A percentile compares a stretch with the other conserved stretches of the same genome.
These are phyloP conservation scores for Thalassiosira sp. DNA, from an alignment of 352 stramenopile genomes.

Conservation along the genomic window DNA sequence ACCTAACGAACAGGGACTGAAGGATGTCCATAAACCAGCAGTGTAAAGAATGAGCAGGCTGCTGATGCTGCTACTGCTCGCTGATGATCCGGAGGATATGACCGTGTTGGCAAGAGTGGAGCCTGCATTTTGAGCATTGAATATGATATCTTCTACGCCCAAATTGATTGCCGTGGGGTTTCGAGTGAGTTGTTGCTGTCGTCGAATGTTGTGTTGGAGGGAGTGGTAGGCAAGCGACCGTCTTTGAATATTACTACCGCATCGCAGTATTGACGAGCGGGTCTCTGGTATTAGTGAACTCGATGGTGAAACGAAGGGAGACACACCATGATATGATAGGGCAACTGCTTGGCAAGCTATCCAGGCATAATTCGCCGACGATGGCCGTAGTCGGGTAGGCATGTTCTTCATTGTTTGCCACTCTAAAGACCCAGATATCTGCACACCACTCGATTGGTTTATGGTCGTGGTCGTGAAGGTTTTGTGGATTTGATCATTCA, in stretches of 20 bases:
- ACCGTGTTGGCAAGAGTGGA: slow-evolving; percentile 58
- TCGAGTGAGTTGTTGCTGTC: not conserved
- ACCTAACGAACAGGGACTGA: slow-evolving; percentile 72
- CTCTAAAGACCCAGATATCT: too few species aligned
- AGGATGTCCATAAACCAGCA: slow-evolving; percentile 66
- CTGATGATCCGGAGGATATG: slow-evolving; percentile 41
- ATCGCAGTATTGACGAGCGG: not conserved
- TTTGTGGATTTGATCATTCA: too few species aligned
- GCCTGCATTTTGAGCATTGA: slow-evolving; percentile 62
- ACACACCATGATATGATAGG: too few species aligned
- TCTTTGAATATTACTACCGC: not conserved
- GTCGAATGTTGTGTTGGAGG: not conserved
- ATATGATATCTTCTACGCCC: slow-evolving; percentile 66
- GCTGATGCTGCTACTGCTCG: slow-evolving; percentile 8
- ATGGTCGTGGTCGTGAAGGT: too few species aligned
- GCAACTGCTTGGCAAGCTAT: too few species aligned
- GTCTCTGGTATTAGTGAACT: not conserved
- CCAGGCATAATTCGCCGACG: too few species aligned
- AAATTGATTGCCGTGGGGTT: slow-evolving; percentile 5
- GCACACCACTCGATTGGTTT: too few species aligned
- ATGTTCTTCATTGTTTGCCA: too few species aligned
- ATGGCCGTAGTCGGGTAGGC: too few species aligned
- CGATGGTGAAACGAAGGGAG: too few species aligned
- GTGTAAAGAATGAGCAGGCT: slow-evolving; percentile 71
- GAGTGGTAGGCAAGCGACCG: not conserved